Percentiles rank a stretch among this genome's conserved stretches.
phyloP scores from a whole-genome alignment of 495 filamentous ascomycete genomes.

The Daldinia childiae region DNA sequence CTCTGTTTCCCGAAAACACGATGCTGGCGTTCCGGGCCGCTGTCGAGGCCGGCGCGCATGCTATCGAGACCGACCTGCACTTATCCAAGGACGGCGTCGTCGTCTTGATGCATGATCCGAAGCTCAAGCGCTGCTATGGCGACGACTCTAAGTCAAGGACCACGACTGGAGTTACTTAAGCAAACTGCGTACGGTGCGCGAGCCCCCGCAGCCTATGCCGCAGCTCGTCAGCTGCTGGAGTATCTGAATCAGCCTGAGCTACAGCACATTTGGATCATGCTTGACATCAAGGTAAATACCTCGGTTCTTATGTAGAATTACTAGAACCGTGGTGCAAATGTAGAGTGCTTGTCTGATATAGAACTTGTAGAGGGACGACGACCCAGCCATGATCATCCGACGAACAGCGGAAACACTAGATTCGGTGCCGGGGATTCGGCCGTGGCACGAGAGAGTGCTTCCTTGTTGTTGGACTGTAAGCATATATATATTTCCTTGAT shows the following conservation, averaged over 20 bases:
- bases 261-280: conserved; percentile 78
- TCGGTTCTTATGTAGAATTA: neutral
- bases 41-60: conserved; percentile 76
- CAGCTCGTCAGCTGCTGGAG: conserved; percentile 74
- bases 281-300: conserved; percentile 84
- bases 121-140: conserved; percentile 82
- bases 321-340: neutral
- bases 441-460: conserved; percentile 77
- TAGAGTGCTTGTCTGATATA: neutral
- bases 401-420: conserved; percentile 69
- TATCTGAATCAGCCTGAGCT: conserved; percentile 68
- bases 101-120: conserved; percentile 77
- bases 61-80: conserved; percentile 89
- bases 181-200: conserved; percentile 70
- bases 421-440: conserved; percentile 57
- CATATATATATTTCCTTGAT: neutral
- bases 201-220: conserved; percentile 76
- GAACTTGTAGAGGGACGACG: conserved; percentile 66
- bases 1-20: conserved; percentile 84
- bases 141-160: conserved; percentile 71
- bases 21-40: conserved; percentile 80
- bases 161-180: conserved; percentile 78
- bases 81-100: conserved; percentile 83
- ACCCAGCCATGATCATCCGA: conserved; percentile 73
- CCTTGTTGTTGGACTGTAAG: conserved; percentile 82